These are phyloP conservation scores for Leishmania tarentolae DNA, from an alignment of 208 protist species.

Conservation along the genomic window DNA sequence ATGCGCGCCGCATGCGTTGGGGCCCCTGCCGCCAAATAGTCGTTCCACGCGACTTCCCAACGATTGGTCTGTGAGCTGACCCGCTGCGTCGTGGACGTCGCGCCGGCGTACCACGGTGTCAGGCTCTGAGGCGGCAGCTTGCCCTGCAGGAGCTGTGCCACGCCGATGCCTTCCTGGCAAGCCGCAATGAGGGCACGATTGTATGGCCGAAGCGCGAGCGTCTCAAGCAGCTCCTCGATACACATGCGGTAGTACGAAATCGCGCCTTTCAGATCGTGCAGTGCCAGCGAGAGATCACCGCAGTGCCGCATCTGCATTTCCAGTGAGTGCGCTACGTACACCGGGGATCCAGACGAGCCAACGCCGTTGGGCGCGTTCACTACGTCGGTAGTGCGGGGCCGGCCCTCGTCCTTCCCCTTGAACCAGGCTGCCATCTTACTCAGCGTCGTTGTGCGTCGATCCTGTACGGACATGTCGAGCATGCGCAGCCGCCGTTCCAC, in stretches of 20 bases:
- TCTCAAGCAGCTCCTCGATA: conserved; percentile 70
- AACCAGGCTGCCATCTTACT: conserved; percentile 87
- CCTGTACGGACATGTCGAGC: conserved; percentile 64
- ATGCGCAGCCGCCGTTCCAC: conserved; percentile 70
- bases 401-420: conserved; percentile 66
- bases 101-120: conserved; percentile 54
- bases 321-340: conserved; percentile 66
- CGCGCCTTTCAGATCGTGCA: conserved; percentile 72
- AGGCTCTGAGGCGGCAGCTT: conserved; percentile 51
- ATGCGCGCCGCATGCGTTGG: conserved; percentile 55
- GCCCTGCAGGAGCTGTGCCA: conserved; percentile 57
- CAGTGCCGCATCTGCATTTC: conserved; percentile 88
- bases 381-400: conserved; percentile 40
- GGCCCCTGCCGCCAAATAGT: conserved; percentile 56
- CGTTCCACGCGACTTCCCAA: conserved; percentile 69
- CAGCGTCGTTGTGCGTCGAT: conserved; percentile 78
- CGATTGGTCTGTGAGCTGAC: conserved; percentile 53
- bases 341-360: conserved; percentile 16
- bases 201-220: conserved; percentile 57
- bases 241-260: conserved; percentile 74
- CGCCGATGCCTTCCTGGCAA: conserved; percentile 73
- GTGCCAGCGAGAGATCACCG: conserved; percentile 62
- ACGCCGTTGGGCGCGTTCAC: conserved; percentile 13
- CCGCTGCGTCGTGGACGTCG: conserved; percentile 37
- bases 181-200: conserved; percentile 73